Base-by-base conservation (phyloP, 1,139 yeast species). In the Saccharomyces hybrid region DNA sequence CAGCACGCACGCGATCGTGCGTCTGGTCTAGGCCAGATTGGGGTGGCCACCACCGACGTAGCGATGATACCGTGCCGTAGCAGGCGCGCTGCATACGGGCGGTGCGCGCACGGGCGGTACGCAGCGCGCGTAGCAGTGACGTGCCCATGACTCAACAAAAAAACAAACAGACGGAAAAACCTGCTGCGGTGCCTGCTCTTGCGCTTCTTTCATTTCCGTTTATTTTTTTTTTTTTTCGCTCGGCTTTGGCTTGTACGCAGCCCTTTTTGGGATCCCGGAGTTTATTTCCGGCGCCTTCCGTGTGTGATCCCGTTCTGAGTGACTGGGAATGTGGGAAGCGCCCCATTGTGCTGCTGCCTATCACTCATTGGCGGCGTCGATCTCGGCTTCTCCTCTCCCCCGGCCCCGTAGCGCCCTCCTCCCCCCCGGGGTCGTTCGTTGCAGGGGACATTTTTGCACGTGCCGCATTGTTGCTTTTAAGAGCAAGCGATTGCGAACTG, bases 201-300 rank as follows among this genome's bases (percentile, higher is more conserved):
- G 25, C 44, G 25, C 44, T 38, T 13, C 44, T 38, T 38, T 38
- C 5, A 9, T 38, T 13, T 13, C 44, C 9, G 44, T 38, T 38
- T 8, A 38, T 4, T 16, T 38, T 1, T 4, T 38, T 38, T 31
- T 16, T 32, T 38, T 38, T 11, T 38, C 44, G 44, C 44, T 38
- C 44, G n/a, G 25, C n/a, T 38, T 38, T 6, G 44, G 44, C 11
- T 38, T 9, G 26, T 38, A 8, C 5, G 25, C 44, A 13, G 44
- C 44, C 44, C 44, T 38, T 38, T 38, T 38, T 16, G 44, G 44
- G 44, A 38, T 38, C 44, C 44, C 44, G 44, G 44, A 38, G 44
- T 38, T 38, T 38, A 38, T 20, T 20, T 16, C 23, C 23, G 23
- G 23, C 23, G 23, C 23, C 23, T 20, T 20, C 23, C 23, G 23